Conservation (phyloP, 306 rosid species). For the Dryas drummondii region DNA sequence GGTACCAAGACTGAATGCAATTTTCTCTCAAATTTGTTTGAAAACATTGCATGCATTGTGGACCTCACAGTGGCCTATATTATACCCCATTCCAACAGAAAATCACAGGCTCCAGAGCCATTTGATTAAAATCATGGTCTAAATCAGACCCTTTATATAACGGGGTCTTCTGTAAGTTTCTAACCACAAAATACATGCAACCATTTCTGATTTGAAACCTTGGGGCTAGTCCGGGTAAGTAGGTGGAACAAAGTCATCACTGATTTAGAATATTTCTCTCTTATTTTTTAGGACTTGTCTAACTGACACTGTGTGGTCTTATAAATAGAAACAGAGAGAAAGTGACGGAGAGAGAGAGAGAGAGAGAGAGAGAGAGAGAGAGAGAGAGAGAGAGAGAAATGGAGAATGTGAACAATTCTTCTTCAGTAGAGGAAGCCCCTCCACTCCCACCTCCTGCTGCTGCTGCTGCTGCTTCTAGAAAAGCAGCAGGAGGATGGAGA, state of each 20-base stretch:
- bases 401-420: slow-evolving; percentile 20
- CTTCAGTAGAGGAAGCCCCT: slow-evolving; percentile 17
- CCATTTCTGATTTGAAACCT: not conserved
- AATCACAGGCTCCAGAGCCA: not conserved
- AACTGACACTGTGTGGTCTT: not conserved
- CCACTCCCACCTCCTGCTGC: slow-evolving; percentile 11
- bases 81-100: too few species aligned
- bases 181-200: not conserved
- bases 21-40: not conserved
- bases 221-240: not conserved
- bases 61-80: too few species aligned
- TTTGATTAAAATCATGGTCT: not conserved
- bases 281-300: not conserved
- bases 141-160: too few species aligned
- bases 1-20: not conserved
- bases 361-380: not conserved
- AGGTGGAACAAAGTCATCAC: not conserved
- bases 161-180: not conserved
- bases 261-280: not conserved
- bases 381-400: slow-evolving; percentile 3
- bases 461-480: not conserved
- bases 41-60: too few species aligned
- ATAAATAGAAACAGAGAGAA: not conserved
- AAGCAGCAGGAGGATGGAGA: slow-evolving; percentile 50
- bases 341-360: not conserved